Base-by-base conservation (phyloP, 164 flowering plant genomes). In the Piper longum region DNA sequence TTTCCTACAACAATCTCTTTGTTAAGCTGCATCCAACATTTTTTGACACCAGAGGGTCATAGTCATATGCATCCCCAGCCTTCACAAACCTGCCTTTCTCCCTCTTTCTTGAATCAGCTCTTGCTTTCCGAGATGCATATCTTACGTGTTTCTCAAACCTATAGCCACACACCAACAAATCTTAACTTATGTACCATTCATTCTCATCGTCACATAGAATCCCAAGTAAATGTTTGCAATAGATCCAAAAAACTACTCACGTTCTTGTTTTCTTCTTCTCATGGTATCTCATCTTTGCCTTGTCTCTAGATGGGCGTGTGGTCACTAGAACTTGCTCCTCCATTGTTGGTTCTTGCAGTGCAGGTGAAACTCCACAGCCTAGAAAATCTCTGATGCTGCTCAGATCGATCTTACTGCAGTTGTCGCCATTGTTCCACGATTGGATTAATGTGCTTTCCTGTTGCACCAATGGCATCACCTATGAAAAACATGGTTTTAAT, bases 251-350 rank as follows among this genome's bases (percentile, higher is more conserved):
- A 55, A 55, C 52, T 39, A n/a, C 43, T 60, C 43, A 85, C 91
- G 60, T 78, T 54, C 96, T 67, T n/a, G 76, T 83, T 69, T 83
- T 87, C 85, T 84, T 89, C 69, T 89, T 85, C 65, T 87, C 91
- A 7, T 80, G 78, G 82, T 89, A 89, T 80, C 93, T 75, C 87
- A 84, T 81, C 80, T 77, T 81, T 26, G 96, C 95, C 61, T 80
- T 77, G 45, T 82, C 82, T 67, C 96, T 80, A 59, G 86, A 81
- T 19, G 88, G 89, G 68, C 76, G 72, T 43, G 72, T 64, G 59
- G 71, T 63, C 62, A 84, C 88, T 61, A 80, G 17, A 61, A 61
- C 79, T 14, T 85, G 67, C 16, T 82, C 85, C 96, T 91, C 80
- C n/a, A 81, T 82, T 7, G 85, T 69, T 61, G 85, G 86, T 66